Base-by-base conservation (phyloP, 2,329 filamentous ascomycete species). In the Lachnellula cervina region DNA sequence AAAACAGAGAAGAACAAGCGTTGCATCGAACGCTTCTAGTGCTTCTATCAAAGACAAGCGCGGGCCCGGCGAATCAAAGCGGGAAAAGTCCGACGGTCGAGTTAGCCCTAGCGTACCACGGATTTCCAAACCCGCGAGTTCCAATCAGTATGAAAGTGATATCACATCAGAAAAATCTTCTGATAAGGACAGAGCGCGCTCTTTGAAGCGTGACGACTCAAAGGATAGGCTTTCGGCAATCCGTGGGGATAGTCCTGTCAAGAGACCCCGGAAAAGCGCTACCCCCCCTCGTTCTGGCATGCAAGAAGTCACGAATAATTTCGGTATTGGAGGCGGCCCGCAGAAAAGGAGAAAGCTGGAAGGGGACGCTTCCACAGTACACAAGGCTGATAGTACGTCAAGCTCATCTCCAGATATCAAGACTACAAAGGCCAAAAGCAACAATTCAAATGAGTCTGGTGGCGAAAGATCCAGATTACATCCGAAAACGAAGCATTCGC, bases 141-240 rank as follows among this genome's bases (percentile, higher is more conserved):
- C 56, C n/a, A 44, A 54, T 32, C 49, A 56, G 8, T 60, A 53
- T 48, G 63, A 64, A 3, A 51, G 55, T 37, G 63, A 67, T 28
- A 48, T 49, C 34, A 51, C 56, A n/a, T 67, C 69, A 16, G 64
- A 61, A 53, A 53, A 59, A 16, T 28, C 55, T 17, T 52, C 57
- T 21, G 60, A 64, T 25, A 61, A 62, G 43, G 81, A 84, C 59
- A 76, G 81, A 51, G 80, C 82, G 21, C 83, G 84, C 63, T 79
- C 81, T 17, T 68, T 85, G 13, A 86, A 83, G 66, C 75, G 81
- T 55, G 82, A 86, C 58, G 81, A 83, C 59, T 82, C 81, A 3
- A 77, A 77, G 51, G 83, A 86, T 57, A 74, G 77, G 32, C 68
- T 78, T 13, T 76, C 76, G 8, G 64, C 63, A 34, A 73, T 77